Percentiles rank a stretch among this genome's conserved stretches.
phyloP scores from a whole-genome alignment of 2,329 filamentous ascomycete species.

The Cercospora citrullina region DNA sequence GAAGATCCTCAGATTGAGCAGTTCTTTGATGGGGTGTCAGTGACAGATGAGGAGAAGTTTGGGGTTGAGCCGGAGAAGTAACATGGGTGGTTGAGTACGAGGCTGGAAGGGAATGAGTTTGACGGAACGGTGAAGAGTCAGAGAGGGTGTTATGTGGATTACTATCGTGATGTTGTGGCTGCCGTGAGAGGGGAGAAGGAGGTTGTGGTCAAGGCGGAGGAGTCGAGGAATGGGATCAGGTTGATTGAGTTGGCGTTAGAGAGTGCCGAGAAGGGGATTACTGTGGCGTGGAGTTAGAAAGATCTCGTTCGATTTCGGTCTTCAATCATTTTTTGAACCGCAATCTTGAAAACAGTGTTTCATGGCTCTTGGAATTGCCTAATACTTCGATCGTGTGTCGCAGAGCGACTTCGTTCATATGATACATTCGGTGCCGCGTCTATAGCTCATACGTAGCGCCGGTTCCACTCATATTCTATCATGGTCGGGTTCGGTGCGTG shows the following conservation, averaged over 20 bases:
- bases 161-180: conserved; percentile 46
- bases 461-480: not conserved
- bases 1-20: conserved; percentile 43
- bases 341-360: not conserved
- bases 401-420: conserved; percentile 1
- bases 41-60: conserved; percentile 33
- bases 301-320: too few species aligned
- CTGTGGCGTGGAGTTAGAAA: conserved; percentile 31
- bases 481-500: not conserved
- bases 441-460: not conserved
- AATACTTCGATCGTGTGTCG: not conserved
- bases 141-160: conserved; percentile 43
- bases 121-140: conserved; percentile 38
- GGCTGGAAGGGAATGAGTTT: conserved; percentile 33
- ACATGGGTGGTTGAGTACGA: conserved; percentile 45
- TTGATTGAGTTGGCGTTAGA: conserved; percentile 48
- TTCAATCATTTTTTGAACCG: not conserved
- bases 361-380: not conserved
- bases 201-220: conserved; percentile 43
- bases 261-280: conserved; percentile 39
- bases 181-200: conserved; percentile 45
- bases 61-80: conserved; percentile 42
- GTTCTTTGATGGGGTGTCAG: conserved; percentile 34
- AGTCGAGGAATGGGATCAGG: conserved; percentile 44
- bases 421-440: conserved; percentile 7